phyloP scores from a whole-genome alignment of 2,329 filamentous ascomycete species.

The Byssochlamys sp. region DNA sequence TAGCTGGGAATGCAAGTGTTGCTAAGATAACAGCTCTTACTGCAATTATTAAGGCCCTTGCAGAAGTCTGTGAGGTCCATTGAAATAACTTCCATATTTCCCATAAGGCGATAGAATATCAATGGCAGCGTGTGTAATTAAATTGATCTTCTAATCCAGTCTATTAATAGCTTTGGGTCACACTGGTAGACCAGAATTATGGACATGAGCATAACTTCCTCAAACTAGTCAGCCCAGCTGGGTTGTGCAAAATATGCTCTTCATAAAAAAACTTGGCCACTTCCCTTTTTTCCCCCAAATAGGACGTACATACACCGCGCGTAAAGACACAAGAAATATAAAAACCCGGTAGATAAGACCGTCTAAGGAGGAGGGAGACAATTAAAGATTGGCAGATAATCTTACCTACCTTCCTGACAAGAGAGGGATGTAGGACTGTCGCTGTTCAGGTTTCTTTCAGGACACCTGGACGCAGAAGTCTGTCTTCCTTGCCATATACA shows the following conservation, averaged over 20 bases:
- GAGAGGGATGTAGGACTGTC: neutral
- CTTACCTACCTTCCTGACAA: neutral
- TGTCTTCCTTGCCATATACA: conserved; percentile 34
- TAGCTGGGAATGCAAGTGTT: too few relatives aligned
- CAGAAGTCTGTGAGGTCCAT: too few relatives aligned
- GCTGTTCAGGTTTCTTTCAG: conserved; percentile 19
- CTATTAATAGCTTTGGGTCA: neutral
- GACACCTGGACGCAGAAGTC: conserved; percentile 30
- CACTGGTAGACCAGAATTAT: neutral
- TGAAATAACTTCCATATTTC: too few relatives aligned
- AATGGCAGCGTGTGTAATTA: neutral
- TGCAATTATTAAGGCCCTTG: too few relatives aligned
- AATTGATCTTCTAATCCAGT: neutral
- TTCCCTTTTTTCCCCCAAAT: neutral
- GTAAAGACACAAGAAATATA: neutral
- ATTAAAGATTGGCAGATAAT: neutral
- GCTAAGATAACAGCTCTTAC: too few relatives aligned
- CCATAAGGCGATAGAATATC: too few relatives aligned
- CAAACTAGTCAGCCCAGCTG: neutral
- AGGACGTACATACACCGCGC: neutral
- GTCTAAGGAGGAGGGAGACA: neutral
- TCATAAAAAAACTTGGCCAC: neutral
- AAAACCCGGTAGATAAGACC: neutral
- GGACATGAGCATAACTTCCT: neutral
- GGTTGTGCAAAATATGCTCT: neutral